These are phyloP conservation scores for Mycena metata DNA, from an alignment of 768 basidiomycete species.

Conservation along the genomic window DNA sequence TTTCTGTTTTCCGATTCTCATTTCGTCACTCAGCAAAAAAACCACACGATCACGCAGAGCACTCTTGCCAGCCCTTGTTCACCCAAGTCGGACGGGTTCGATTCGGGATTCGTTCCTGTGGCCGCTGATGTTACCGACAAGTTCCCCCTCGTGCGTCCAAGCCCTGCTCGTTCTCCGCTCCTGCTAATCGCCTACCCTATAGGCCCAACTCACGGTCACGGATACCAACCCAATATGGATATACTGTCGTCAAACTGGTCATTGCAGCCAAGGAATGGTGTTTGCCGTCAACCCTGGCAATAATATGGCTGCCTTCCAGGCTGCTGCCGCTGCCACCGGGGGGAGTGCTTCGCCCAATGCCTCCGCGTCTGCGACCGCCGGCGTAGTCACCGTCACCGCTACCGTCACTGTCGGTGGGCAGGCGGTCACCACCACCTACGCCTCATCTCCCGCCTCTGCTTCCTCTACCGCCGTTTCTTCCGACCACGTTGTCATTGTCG, in stretches of 20 bases:
- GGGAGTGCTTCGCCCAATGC: conserved; percentile 36
- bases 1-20: too few species aligned
- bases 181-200: too few species aligned
- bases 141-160: conserved; percentile 54
- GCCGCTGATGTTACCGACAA: conserved; percentile 51
- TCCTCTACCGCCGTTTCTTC: conserved; percentile 38
- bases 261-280: conserved; percentile 74
- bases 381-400: conserved; percentile 51
- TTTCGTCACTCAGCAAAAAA: too few species aligned
- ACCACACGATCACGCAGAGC: too few species aligned
- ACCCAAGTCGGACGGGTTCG: conserved; percentile 52
- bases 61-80: conserved; percentile 55
- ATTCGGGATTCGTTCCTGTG: conserved; percentile 69
- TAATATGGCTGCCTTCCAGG: conserved; percentile 67
- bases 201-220: conserved; percentile 53
- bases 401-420: conserved; percentile 48
- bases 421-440: conserved; percentile 46
- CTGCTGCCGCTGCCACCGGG: conserved; percentile 58
- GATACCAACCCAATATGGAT: conserved; percentile 68
- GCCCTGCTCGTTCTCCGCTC: too few species aligned
- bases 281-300: conserved; percentile 74
- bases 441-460: conserved; percentile 37
- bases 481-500: conserved; percentile 61
- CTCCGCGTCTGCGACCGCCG: conserved; percentile 41
- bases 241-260: conserved; percentile 68